Evolutionary conservation across 306 rosid genomes (phyloP).

Genomic region (Alnus rubra): DNA sequence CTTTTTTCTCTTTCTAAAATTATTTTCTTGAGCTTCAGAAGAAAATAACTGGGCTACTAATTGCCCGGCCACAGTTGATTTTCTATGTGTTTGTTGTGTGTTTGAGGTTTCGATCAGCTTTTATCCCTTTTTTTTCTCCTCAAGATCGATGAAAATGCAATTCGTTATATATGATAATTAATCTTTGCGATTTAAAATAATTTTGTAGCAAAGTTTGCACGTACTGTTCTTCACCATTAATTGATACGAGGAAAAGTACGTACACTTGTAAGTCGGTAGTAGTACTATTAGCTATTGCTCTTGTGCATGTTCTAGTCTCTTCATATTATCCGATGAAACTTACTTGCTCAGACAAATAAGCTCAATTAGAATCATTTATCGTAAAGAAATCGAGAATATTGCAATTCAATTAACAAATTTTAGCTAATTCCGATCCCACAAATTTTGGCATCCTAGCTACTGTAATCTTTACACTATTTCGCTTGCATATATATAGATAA

Average conservation of each 20-base stretch:
- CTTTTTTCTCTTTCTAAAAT: constrained; percentile 8
- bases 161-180: background rate
- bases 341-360: too few relatives aligned
- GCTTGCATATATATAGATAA: background rate
- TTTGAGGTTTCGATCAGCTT: background rate
- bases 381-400: too few relatives aligned
- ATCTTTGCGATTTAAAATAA: background rate
- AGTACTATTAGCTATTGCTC: background rate
- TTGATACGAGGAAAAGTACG: background rate
- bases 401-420: too few relatives aligned
- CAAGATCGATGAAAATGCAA: background rate
- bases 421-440: too few relatives aligned
- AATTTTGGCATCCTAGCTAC: background rate
- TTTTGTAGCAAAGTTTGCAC: background rate
- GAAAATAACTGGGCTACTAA: background rate
- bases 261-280: background rate
- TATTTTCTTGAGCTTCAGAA: constrained; percentile 4
- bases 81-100: background rate
- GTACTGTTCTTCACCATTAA: background rate
- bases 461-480: background rate
- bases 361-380: too few relatives aligned
- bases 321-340: background rate
- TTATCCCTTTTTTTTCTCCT: background rate
- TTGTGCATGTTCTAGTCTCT: background rate
- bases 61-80: background rate